Evolutionary conservation across 495 filamentous ascomycete genomes (phyloP).

Genomic region (Delitschia confertaspora): DNA sequence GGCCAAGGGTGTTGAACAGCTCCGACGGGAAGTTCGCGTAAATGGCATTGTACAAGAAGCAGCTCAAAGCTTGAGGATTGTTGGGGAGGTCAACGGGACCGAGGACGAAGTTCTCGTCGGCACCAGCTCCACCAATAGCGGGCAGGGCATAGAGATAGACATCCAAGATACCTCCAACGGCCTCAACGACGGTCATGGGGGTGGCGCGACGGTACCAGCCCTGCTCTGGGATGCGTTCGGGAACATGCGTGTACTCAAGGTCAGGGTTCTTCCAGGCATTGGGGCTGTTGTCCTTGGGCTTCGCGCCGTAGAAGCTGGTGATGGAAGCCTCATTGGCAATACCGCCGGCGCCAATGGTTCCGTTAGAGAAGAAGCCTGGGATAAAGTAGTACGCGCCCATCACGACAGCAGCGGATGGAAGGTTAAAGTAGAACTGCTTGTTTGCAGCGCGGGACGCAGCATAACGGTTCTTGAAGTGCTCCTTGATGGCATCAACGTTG

Average conservation of each 20-base stretch:
- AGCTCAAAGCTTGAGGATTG: conserved; percentile 6
- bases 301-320: conserved; percentile 9
- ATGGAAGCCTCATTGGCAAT: conserved; percentile 11
- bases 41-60: conserved; percentile 10
- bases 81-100: conserved; percentile 4
- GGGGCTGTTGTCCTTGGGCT: background rate
- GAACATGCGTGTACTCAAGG: conserved; percentile 7
- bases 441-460: conserved; percentile 4
- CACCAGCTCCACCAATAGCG: conserved; percentile 1
- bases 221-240: conserved; percentile 10
- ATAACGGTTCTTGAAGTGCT: conserved; percentile 12
- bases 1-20: conserved; percentile 2
- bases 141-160: conserved; percentile 6
- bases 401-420: conserved; percentile 1
- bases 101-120: background rate
- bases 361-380: conserved; percentile 14
- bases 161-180: conserved; percentile 7
- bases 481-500: conserved; percentile 6
- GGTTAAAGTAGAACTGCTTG: conserved; percentile 11
- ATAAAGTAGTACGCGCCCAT: conserved; percentile 13
- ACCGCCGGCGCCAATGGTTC: conserved; percentile 8
- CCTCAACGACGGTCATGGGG: conserved; percentile 6
- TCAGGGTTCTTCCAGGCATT: conserved; percentile 1
- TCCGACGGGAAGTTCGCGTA: conserved; percentile 9
- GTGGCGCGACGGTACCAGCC: conserved; percentile 9